phyloP scores from a whole-genome alignment of 129 eudicot species.

The Artemisia annua region DNA sequence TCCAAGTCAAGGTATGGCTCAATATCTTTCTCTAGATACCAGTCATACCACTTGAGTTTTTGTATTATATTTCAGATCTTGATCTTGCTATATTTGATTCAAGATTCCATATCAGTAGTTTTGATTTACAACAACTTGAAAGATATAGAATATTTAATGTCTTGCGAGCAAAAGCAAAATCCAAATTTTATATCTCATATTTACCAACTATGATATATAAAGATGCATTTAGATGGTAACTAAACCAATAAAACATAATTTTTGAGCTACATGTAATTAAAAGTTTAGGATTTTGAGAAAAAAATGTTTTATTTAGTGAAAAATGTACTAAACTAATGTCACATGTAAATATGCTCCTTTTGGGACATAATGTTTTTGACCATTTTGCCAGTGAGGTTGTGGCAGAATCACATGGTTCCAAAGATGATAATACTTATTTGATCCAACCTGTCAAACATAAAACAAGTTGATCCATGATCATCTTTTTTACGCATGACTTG shows the following conservation, averaged over 20 bases:
- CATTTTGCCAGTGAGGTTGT: slow-evolving; percentile 49
- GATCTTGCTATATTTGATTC: neutral
- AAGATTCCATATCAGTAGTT: neutral
- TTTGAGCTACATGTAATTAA: no score
- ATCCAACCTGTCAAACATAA: slow-evolving; percentile 37
- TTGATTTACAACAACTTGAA: no score
- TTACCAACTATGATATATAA: no score
- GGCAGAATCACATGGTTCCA: slow-evolving; percentile 53
- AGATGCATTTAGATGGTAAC: no score
- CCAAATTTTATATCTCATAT: no score
- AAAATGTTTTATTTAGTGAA: neutral
- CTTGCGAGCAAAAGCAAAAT: no score
- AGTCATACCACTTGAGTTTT: slow-evolving; percentile 15
- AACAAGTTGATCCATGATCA: slow-evolving; percentile 21
- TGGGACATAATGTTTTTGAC: slow-evolving; percentile 31
- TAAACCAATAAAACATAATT: no score
- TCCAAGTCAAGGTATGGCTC: slow-evolving; percentile 61
- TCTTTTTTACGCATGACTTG: slow-evolving; percentile 24
- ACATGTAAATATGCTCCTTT: slow-evolving; percentile 44
- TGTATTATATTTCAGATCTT: slow-evolving; percentile 10
- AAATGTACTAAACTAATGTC: slow-evolving; percentile 11
- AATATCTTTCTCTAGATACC: neutral
- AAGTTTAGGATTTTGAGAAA: neutral
- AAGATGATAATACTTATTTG: slow-evolving; percentile 35
- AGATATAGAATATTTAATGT: no score